phyloP scores from a whole-genome alignment of 306 rosid genomes.

The Cucumis sativus region DNA sequence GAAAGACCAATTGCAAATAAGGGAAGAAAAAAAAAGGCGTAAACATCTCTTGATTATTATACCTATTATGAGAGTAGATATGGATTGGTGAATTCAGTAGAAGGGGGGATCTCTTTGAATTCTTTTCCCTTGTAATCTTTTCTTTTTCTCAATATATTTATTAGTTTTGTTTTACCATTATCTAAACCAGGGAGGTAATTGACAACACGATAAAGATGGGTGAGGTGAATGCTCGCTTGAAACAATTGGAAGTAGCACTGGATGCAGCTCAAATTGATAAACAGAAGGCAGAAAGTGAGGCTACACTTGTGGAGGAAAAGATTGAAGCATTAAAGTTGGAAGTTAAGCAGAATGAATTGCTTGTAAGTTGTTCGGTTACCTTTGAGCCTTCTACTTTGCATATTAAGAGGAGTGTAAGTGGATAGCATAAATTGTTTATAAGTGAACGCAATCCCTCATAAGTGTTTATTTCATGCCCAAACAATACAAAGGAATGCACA shows the following conservation, averaged over 20 bases:
- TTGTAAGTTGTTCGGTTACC: slow-evolving; percentile 33
- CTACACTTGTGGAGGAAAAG: slow-evolving; percentile 47
- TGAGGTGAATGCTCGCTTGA: slow-evolving; percentile 52
- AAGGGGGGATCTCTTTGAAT: not conserved
- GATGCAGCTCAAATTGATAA: slow-evolving; percentile 58
- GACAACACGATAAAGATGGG: slow-evolving; percentile 54
- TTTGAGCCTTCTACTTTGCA: not conserved
- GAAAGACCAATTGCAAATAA: not conserved
- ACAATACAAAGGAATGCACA: too few relatives aligned
- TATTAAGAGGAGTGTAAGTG: not conserved
- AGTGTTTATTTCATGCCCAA: too few relatives aligned
- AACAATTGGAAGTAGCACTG: slow-evolving; percentile 75
- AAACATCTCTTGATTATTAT: not conserved
- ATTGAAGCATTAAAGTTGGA: slow-evolving; percentile 56
- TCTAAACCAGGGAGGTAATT: slow-evolving; percentile 63
- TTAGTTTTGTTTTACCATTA: not conserved
- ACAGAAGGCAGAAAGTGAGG: slow-evolving; percentile 67
- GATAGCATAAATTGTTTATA: not conserved
- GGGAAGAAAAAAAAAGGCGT: not conserved
- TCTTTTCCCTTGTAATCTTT: not conserved
- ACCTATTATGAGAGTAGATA: not conserved
- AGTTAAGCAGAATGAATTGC: slow-evolving; percentile 40
- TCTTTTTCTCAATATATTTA: not conserved
- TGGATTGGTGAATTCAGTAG: not conserved
- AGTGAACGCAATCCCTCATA: too few relatives aligned